phyloP scores from a whole-genome alignment of 352 stramenopile species.

The Phytopythium montanum region DNA sequence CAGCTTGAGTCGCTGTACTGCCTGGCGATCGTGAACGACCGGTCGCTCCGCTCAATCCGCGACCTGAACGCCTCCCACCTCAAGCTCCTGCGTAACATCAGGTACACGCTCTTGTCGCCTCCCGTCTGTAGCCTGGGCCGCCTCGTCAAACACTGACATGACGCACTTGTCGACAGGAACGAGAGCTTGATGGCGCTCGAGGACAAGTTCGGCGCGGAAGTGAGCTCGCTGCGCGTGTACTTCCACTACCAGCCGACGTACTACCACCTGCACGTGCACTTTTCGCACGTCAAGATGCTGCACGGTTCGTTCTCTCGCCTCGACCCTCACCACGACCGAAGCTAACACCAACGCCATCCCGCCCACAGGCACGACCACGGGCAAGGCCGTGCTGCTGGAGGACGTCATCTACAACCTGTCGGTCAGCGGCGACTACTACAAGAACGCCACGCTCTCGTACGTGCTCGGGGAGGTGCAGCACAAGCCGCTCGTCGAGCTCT shows the following conservation, averaged over 20 bases:
- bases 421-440: constrained; percentile 59
- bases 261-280: constrained; percentile 88
- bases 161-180: constrained; percentile 29
- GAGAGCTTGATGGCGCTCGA: constrained; percentile 46
- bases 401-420: constrained; percentile 84
- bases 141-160: background rate
- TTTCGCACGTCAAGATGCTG: constrained; percentile 82
- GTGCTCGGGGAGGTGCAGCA: constrained; percentile 81
- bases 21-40: constrained; percentile 75
- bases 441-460: constrained; percentile 67
- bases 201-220: constrained; percentile 47
- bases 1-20: constrained; percentile 82
- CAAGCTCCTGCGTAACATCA: constrained; percentile 65
- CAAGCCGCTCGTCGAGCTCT: constrained; percentile 62
- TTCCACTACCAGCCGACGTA: constrained; percentile 89
- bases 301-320: constrained; percentile 31
- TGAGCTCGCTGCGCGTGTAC: constrained; percentile 71
- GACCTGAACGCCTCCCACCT: constrained; percentile 65
- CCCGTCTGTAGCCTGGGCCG: background rate
- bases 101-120: constrained; percentile 26
- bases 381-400: constrained; percentile 81
- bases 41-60: constrained; percentile 68
- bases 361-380: constrained; percentile 54
- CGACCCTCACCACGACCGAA: background rate
- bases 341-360: background rate